Conservation (phyloP, 169 alveolate species). For the Plasmodium coatneyi region DNA sequence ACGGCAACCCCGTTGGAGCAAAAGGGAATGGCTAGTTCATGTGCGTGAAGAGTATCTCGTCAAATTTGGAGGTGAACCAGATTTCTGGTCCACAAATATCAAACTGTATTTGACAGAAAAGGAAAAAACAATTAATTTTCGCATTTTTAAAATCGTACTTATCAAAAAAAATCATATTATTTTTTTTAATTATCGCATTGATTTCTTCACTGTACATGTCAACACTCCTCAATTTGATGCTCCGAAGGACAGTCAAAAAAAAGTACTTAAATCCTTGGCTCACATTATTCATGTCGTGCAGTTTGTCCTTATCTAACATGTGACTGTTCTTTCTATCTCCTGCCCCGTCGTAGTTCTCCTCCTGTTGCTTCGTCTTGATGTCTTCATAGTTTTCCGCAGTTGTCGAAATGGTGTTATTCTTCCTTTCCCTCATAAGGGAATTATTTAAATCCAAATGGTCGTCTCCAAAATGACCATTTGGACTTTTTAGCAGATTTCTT, state of each 20-base stretch:
- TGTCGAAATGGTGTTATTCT: neutral
- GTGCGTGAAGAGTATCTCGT: slow-evolving; percentile 47
- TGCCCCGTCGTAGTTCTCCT: neutral
- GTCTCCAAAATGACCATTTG: neutral
- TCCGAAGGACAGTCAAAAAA: slow-evolving; percentile 3
- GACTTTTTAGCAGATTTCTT: slow-evolving; percentile 3
- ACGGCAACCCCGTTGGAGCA: neutral
- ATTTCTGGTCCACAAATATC: slow-evolving; percentile 68
- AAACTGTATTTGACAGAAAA: slow-evolving; percentile 41
- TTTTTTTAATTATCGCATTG: slow-evolving; percentile 15
- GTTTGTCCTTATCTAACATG: neutral
- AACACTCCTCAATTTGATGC: neutral
- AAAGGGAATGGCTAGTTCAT: neutral
- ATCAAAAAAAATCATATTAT: slow-evolving; percentile 37
- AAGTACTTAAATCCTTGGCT: slow-evolving; percentile 13
- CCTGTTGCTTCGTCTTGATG: neutral
- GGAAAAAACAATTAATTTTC: slow-evolving; percentile 54
- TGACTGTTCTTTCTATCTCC: neutral
- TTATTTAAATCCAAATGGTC: neutral
- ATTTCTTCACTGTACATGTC: slow-evolving; percentile 20
- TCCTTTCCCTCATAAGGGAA: neutral
- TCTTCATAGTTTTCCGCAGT: neutral
- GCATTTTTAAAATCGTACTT: slow-evolving; percentile 22
- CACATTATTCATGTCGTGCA: neutral
- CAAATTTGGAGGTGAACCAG: slow-evolving; percentile 68